Conservation (phyloP, 352 stramenopile genomes). For the Globisporangium middletonii region DNA sequence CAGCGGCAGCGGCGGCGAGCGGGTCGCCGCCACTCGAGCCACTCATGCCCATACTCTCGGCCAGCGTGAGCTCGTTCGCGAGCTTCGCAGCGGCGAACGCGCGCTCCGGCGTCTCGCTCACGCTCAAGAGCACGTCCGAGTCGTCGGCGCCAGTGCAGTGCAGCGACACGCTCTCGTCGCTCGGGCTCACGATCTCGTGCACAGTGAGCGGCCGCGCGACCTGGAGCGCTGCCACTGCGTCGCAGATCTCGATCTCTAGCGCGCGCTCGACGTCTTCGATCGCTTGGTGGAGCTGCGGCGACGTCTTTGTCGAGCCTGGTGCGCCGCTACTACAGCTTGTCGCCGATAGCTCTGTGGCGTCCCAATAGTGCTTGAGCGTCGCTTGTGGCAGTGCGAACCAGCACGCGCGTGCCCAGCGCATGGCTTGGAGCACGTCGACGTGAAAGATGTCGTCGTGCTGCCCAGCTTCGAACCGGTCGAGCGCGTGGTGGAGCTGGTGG, state of each 20-base stretch:
- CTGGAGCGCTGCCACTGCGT: slow-evolving; percentile 1
- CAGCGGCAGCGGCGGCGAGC: neutral
- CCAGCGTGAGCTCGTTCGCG: slow-evolving; percentile 1
- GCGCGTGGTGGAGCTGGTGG: slow-evolving; percentile 46
- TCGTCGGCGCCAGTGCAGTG: slow-evolving; percentile 41
- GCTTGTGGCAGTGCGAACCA: slow-evolving; percentile 28
- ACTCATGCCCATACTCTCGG: neutral
- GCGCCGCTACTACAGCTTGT: neutral
- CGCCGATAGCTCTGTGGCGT: slow-evolving; percentile 21
- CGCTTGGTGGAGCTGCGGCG: slow-evolving; percentile 3
- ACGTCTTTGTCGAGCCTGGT: slow-evolving; percentile 9
- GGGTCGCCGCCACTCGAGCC: neutral
- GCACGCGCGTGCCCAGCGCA: slow-evolving; percentile 47
- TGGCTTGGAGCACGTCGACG: slow-evolving; percentile 40
- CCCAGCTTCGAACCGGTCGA: slow-evolving; percentile 45
- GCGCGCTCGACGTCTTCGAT: neutral
- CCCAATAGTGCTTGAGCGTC: slow-evolving; percentile 40
- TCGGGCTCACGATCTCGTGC: slow-evolving; percentile 42
- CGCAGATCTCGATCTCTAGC: slow-evolving; percentile 2
- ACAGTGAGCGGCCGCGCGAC: slow-evolving; percentile 20
- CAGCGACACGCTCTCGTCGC: slow-evolving; percentile 34
- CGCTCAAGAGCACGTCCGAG: slow-evolving; percentile 31
- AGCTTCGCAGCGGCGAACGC: neutral
- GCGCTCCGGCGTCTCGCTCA: slow-evolving; percentile 2
- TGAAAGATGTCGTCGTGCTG: slow-evolving; percentile 36